These are phyloP conservation scores for Colletotrichum tabaci DNA, from an alignment of 2,329 filamentous ascomycete species.

Conservation along the genomic window DNA sequence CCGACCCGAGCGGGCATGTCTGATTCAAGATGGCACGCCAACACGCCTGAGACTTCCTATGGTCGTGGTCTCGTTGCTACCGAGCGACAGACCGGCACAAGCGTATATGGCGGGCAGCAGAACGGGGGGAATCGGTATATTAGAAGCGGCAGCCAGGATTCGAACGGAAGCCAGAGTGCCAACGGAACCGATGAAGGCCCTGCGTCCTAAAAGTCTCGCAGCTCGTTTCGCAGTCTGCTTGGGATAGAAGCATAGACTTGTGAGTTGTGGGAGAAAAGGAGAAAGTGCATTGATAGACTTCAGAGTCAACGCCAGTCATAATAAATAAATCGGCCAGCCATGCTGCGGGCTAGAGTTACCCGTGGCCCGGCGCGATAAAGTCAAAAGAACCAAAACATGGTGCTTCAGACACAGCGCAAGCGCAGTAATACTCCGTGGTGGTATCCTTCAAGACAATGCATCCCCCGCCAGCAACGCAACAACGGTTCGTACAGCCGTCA, in stretches of 20 bases:
- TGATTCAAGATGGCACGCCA: neutral
- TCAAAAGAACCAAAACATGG: neutral
- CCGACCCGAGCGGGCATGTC: neutral
- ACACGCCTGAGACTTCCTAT: neutral
- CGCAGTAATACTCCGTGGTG: neutral
- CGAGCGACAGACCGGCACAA: no score
- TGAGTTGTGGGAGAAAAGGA: no score
- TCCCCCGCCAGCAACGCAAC: constrained; percentile 72
- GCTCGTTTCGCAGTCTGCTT: neutral
- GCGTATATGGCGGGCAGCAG: no score
- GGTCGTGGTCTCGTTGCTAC: neutral
- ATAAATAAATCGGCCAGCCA: no score
- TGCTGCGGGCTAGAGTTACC: no score
- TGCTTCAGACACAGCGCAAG: neutral
- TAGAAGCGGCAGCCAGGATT: neutral
- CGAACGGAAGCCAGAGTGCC: neutral
- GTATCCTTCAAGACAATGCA: constrained; percentile 36
- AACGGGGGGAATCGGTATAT: no score
- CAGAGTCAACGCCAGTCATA: neutral
- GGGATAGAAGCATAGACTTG: neutral
- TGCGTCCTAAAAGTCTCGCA: neutral
- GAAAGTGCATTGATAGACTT: neutral
- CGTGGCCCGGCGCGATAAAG: neutral
- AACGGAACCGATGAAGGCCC: neutral
- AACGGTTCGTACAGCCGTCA: constrained; percentile 71